phyloP scores from a whole-genome alignment of 495 filamentous ascomycete genomes.

The Xylaria curta region DNA sequence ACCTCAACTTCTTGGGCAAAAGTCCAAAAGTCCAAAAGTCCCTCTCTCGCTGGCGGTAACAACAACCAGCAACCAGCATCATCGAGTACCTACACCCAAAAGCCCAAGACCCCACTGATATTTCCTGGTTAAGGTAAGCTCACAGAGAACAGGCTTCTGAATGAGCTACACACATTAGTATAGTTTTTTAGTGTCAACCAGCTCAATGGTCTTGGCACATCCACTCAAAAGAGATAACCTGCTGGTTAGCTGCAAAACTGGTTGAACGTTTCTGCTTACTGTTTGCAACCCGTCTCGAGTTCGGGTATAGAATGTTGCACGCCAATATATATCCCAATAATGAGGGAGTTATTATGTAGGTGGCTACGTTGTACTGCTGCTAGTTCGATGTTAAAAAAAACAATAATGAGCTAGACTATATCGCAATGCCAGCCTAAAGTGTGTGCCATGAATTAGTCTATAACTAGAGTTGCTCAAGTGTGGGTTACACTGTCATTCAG shows the following conservation, averaged over 20 bases:
- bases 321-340: conserved; percentile 14
- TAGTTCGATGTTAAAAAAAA: not conserved
- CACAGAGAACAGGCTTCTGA: conserved; percentile 9
- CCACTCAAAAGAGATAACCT: conserved; percentile 15
- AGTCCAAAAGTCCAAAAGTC: no score
- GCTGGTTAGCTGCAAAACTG: conserved; percentile 5
- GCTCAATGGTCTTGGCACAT: conserved; percentile 18
- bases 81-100: not conserved
- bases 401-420: not conserved
- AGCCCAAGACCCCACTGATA: not conserved
- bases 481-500: conserved; percentile 21
- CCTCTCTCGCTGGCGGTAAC: not conserved
- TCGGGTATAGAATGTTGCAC: not conserved
- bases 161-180: conserved; percentile 17
- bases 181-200: not conserved
- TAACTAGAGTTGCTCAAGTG: not conserved
- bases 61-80: not conserved
- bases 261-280: conserved; percentile 24
- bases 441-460: not conserved
- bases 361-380: not conserved
- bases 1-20: not conserved
- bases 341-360: conserved; percentile 1
- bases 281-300: conserved; percentile 1
- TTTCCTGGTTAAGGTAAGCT: conserved; percentile 9
- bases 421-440: not conserved